Percentiles rank a stretch among this genome's conserved stretches.
These are phyloP conservation scores for Gentiana dahurica DNA, from an alignment of 257 asterid species.

Conservation along the genomic window DNA sequence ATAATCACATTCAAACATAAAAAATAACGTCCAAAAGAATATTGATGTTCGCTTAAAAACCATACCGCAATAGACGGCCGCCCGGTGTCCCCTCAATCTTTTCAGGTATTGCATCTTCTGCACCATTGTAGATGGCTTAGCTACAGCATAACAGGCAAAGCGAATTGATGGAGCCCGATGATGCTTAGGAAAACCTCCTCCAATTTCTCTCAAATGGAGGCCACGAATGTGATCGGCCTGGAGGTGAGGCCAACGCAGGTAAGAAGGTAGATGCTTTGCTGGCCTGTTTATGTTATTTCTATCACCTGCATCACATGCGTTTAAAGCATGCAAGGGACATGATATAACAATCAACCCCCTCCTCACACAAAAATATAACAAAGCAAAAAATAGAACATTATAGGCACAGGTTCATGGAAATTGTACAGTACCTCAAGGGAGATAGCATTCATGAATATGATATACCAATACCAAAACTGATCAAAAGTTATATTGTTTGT, in stretches of 20 bases:
- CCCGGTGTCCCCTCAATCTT: slow-evolving; percentile 84
- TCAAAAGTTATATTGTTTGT: too few species aligned
- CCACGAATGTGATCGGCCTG: slow-evolving; percentile 92
- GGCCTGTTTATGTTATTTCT: slow-evolving; percentile 43
- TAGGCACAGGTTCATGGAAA: too few species aligned
- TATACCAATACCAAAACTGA: too few species aligned
- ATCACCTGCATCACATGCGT: slow-evolving; percentile 46
- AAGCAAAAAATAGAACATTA: too few species aligned
- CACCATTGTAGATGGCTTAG: slow-evolving; percentile 96
- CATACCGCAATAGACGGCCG: slow-evolving; percentile 97
- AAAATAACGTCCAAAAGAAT: too few species aligned
- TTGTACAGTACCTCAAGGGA: too few species aligned
- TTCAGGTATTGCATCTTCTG: slow-evolving; percentile 86
- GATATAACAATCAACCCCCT: too few species aligned
- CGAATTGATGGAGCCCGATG: slow-evolving; percentile 93
- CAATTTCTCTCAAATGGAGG: slow-evolving; percentile 86
- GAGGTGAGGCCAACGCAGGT: slow-evolving; percentile 97
- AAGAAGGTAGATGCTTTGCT: slow-evolving; percentile 39
- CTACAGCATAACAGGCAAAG: slow-evolving; percentile 84
- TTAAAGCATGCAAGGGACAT: background rate
- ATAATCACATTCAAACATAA: background rate
- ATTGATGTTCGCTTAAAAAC: slow-evolving; percentile 3
- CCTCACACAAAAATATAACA: too few species aligned
- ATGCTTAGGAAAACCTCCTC: slow-evolving; percentile 94
- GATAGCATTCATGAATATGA: too few species aligned